Evolutionary conservation across 208 protist genomes (phyloP), one percentile per base, ranked within the genome.

Genomic region (Acanthamoeba royreba): DNA sequence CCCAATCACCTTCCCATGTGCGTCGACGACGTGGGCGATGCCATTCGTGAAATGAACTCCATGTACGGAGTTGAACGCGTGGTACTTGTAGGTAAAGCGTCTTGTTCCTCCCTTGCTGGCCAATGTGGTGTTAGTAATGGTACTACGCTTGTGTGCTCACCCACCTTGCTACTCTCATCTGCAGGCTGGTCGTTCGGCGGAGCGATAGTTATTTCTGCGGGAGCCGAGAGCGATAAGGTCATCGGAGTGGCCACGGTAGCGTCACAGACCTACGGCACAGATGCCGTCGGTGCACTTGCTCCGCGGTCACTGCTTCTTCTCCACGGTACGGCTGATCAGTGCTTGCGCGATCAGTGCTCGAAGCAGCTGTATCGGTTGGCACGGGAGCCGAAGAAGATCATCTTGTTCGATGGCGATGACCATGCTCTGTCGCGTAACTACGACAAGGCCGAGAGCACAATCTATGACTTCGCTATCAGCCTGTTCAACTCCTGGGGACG

Each of bases 141-240:
- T n/a, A 47, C 17, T 33, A 31, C 49, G 8, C 0, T 69, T 31
- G 4, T 47, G 43, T 11, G n/a, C 3, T 19, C n/a, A 28, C 11
- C 5, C 43, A 17, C 0, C n/a, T n/a, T n/a, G n/a, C 22, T 38
- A n/a, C n/a, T n/a, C n/a, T n/a, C 0, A 42, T 11, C 4, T 25
- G 4, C 31, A 90, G 83, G 83, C 15, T 90, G 83, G 83, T 90
- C 83, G 22, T 90, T 90, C 46, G 83, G 83, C 45, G 83, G 83
- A 19, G 83, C 83, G 4, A 52, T 90, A 22, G 83, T 90, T 0
- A 90, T 90, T 35, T 40, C 83, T 3, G 83, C 83, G 1, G 83
- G 83, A 2, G 46, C 83, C 4, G 31, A 49, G 83, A 69, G 25
- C 40, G 83, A 90, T 35, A 90, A 90, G 25, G 83, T 90, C 28